phyloP scores from a whole-genome alignment of 2,329 filamentous ascomycete species.

The Talaromyces atroroseus region DNA sequence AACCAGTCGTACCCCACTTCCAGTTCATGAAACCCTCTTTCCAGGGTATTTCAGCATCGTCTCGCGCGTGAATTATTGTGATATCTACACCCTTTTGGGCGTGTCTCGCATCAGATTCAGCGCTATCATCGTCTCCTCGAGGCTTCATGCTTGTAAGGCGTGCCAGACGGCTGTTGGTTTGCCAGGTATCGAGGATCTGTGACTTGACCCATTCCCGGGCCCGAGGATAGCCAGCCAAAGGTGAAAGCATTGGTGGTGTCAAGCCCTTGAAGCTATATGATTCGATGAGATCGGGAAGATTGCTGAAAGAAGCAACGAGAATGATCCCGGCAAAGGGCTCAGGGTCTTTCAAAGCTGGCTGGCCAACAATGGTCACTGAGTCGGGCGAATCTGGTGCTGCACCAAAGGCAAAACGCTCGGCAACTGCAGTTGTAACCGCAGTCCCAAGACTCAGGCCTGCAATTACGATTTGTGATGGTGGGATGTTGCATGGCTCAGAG shows the following conservation, averaged over 20 bases:
- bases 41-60: constrained; percentile 80
- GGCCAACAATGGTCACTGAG: constrained; percentile 16
- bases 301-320: constrained; percentile 73
- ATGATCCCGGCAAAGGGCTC: constrained; percentile 73
- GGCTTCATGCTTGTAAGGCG: constrained; percentile 31
- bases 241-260: constrained; percentile 68
- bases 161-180: constrained; percentile 60
- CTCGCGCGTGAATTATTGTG: constrained; percentile 69
- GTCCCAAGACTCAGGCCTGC: constrained; percentile 86
- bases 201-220: constrained; percentile 57
- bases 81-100: constrained; percentile 54
- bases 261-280: constrained; percentile 74
- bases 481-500: constrained; percentile 56
- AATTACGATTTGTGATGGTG: constrained; percentile 68
- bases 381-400: constrained; percentile 12
- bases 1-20: constrained; percentile 30
- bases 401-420: constrained; percentile 60
- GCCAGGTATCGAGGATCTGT: constrained; percentile 75
- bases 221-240: constrained; percentile 62
- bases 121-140: constrained; percentile 33
- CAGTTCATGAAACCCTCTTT: constrained; percentile 40
- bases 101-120: constrained; percentile 45
- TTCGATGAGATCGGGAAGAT: constrained; percentile 65
- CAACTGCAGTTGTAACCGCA: constrained; percentile 69
- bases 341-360: constrained; percentile 38